A percentile compares a stretch with the other conserved stretches of the same genome.
These are phyloP conservation scores for Bothriochloa decipiens DNA, from an alignment of 176 grass and related monocot species.

Conservation along the genomic window DNA sequence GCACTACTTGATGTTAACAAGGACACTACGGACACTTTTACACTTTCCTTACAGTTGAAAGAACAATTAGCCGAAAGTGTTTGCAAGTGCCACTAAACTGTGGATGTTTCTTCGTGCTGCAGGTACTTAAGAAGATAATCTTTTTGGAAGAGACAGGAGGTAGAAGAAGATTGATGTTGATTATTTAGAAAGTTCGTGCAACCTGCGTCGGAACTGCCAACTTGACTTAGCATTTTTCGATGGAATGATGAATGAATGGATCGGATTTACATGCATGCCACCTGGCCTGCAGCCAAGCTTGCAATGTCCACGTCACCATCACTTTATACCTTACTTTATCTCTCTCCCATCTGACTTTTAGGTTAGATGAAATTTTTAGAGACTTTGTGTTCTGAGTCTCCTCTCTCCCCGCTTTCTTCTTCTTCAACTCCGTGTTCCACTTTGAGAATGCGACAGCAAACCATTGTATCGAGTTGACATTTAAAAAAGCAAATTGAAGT, in stretches of 20 bases:
- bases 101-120: not conserved
- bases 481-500: no score
- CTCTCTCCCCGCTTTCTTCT: not conserved
- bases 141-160: not conserved
- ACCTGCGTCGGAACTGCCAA: slow-evolving; percentile 28
- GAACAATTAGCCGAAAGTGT: no score
- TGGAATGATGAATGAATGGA: no score
- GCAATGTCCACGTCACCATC: slow-evolving; percentile 15
- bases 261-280: no score
- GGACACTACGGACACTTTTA: no score
- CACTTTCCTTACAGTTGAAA: no score
- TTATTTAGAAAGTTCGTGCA: slow-evolving; percentile 37
- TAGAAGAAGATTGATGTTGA: no score
- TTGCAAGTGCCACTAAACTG: no score
- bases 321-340: slow-evolving; percentile 31
- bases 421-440: slow-evolving; percentile 41
- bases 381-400: not conserved
- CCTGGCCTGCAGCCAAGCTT: not conserved
- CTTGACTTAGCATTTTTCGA: not conserved
- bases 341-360: slow-evolving; percentile 33
- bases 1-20: no score
- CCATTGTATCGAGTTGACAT: not conserved
- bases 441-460: slow-evolving; percentile 24
- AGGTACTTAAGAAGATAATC: not conserved
- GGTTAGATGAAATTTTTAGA: not conserved